Evolutionary conservation across 805 yeast genomes (phyloP).

Genomic region (Metschnikowia hibisci): DNA sequence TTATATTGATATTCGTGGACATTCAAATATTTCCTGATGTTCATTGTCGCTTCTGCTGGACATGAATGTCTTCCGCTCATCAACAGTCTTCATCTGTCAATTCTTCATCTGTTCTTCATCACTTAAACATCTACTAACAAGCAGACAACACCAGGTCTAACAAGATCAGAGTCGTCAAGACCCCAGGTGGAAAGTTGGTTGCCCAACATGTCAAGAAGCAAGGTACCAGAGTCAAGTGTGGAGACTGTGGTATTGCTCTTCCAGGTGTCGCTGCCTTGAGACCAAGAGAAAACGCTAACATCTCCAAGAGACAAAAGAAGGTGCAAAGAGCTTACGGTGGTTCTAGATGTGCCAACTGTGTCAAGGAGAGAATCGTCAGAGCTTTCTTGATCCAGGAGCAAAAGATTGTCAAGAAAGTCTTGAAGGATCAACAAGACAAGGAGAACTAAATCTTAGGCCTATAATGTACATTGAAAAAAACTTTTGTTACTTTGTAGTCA

Average conservation of each 20-base stretch:
- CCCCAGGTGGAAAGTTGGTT: constrained; percentile 99
- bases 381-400: constrained; percentile 99
- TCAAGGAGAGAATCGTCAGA: constrained; percentile 98
- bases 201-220: constrained; percentile 96
- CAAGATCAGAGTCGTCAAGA: constrained; percentile 99
- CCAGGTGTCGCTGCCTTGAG: constrained; percentile 91
- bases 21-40: too few species aligned
- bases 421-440: constrained; percentile 92
- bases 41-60: too few species aligned
- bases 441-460: constrained; percentile 40
- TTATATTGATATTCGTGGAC: too few species aligned
- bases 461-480: constrained; percentile 15
- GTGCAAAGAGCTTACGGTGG: constrained; percentile 99
- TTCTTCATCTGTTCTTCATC: background rate
- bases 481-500: background rate
- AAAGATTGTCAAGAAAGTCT: constrained; percentile 98
- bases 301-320: constrained; percentile 95
- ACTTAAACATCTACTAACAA: constrained; percentile 28
- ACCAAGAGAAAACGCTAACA: constrained; percentile 96
- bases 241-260: constrained; percentile 79
- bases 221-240: constrained; percentile 85
- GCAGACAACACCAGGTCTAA: constrained; percentile 98
- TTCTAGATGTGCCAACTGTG: constrained; percentile 96
- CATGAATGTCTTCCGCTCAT: too few species aligned
- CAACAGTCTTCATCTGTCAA: too few species aligned